Conservation (phyloP, 2,329 filamentous ascomycete species). For the Monosporascus sp. region DNA sequence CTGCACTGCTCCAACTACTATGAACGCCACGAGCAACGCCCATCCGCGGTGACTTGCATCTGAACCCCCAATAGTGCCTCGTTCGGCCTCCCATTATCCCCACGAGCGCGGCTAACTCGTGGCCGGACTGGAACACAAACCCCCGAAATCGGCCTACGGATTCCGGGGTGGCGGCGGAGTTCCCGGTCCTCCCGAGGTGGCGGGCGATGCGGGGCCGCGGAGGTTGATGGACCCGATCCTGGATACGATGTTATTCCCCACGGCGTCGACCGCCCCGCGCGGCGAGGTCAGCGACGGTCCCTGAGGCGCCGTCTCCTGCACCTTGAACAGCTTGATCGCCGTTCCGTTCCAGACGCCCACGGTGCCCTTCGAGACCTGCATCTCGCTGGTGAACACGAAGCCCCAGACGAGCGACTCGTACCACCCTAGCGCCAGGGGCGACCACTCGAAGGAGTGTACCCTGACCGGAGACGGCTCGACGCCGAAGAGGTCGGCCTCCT, state of each 20-base stretch:
- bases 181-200: too few species aligned
- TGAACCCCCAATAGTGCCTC: too few species aligned
- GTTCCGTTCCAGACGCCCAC: constrained; percentile 95
- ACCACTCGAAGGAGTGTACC: constrained; percentile 93
- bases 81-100: too few species aligned
- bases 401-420: constrained; percentile 94
- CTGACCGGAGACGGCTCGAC: constrained; percentile 71
- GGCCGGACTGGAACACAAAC: too few species aligned
- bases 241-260: constrained; percentile 83
- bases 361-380: constrained; percentile 79
- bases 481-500: constrained; percentile 57
- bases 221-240: constrained; percentile 79
- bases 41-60: too few species aligned
- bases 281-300: constrained; percentile 80
- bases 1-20: too few species aligned
- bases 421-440: constrained; percentile 83
- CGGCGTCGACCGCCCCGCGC: constrained; percentile 85
- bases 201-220: constrained; percentile 35
- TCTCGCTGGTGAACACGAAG: constrained; percentile 85
- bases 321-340: constrained; percentile 78
- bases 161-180: too few species aligned
- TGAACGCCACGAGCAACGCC: too few species aligned
- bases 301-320: constrained; percentile 76
- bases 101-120: too few species aligned
- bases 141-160: too few species aligned